Evolutionary conservation across 345 rosid species (phyloP), one percentile per base, ranked within the genome.

Genomic region (Gossypium thurberi): DNA sequence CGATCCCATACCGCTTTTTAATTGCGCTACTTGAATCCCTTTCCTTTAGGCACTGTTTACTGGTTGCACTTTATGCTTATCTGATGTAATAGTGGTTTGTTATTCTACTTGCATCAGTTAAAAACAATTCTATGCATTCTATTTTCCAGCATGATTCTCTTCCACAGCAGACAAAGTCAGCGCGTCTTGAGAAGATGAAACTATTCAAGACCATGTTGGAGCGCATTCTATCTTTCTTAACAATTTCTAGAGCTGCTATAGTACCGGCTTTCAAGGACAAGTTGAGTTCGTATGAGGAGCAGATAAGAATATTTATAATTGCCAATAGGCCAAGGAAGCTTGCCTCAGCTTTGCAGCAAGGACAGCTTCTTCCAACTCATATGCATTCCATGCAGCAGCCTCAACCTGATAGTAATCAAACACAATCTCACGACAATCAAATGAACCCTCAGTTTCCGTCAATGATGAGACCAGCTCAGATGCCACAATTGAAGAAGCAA

Each of bases 201-300:
- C 18, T 44, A 20, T 86, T 85, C 57, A 90, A 81, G 86, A 23
- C 37, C 37, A 82, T 86, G 92, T 79, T 94, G 85, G 97, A 89
- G 78, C 92, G 87, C 55, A 17, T 87, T 59, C 79, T 90, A 65
- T 0, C 48, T 3, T 73, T 89, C 70, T 74, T 94, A 51, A 86
- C 88, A 23, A 81, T 85, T 76, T 7, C 89, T 12, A 92, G 89
- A 79, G 55, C 20, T 53, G 83, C 66, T 17, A 76, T 94, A 33
- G 2, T 17, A 53, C 88, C 83, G 74, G 20, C 40, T 68, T 80
- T 69, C 70, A 90, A 83, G 82, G 94, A 94, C 48, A 92, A 89
- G 86, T 67, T 94, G 81, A 77, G 67, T 72, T 25, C 64, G n/a
- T 94, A 87, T 82, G 97, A 92, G 88, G 85, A 79, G 83, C 93